Conservation (phyloP, 2,329 filamentous ascomycete genomes). For the Fusarium bulbicola region DNA sequence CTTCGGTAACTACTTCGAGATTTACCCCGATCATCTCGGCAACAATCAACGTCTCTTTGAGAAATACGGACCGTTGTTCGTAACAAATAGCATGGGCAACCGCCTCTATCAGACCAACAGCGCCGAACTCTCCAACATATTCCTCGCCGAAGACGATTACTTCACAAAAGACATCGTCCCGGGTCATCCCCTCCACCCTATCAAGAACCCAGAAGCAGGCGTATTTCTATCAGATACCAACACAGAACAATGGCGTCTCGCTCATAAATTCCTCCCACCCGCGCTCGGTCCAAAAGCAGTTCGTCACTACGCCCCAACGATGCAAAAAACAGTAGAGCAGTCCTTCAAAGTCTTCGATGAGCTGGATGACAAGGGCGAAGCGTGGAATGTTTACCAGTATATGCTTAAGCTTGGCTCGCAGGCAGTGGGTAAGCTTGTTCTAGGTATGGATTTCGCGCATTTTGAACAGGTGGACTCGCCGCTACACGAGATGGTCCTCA, state of each 20-base stretch:
- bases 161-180: conserved; percentile 63
- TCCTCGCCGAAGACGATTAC: conserved; percentile 59
- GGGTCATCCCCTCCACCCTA: conserved; percentile 56
- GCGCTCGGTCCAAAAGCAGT: conserved; percentile 68
- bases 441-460: conserved; percentile 57
- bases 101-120: conserved; percentile 60
- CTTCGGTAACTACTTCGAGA: conserved; percentile 62
- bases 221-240: conserved; percentile 61
- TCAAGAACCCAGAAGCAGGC: conserved; percentile 53
- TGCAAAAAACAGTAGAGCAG: conserved; percentile 63
- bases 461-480: conserved; percentile 56
- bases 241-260: conserved; percentile 57
- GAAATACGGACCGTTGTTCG: conserved; percentile 60
- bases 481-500: conserved; percentile 59
- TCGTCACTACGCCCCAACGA: conserved; percentile 66
- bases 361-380: conserved; percentile 57
- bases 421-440: conserved; percentile 54
- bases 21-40: conserved; percentile 66
- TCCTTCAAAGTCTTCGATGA: conserved; percentile 61
- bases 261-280: conserved; percentile 70
- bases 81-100: conserved; percentile 61
- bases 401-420: conserved; percentile 61
- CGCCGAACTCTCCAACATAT: conserved; percentile 55
- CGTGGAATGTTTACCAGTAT: conserved; percentile 59
- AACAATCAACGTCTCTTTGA: conserved; percentile 65